phyloP scores from a whole-genome alignment of 1,284 basidiomycete genomes.

The Microbotryomycetes sp. region DNA sequence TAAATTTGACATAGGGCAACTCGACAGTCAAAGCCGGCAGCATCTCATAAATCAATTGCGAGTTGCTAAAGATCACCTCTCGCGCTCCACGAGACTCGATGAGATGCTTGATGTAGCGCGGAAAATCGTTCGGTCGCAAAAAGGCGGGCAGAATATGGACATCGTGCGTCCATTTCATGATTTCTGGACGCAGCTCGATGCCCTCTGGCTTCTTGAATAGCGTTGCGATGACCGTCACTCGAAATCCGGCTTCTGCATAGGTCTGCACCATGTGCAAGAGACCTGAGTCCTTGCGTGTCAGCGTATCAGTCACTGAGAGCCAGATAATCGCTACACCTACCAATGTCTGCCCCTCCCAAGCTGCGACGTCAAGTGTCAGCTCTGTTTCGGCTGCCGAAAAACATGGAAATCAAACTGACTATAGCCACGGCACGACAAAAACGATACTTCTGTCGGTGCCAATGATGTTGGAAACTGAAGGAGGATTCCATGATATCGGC shows the following conservation, averaged over 20 bases:
- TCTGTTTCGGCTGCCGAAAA: too few species aligned
- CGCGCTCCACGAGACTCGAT: slow-evolving; percentile 15
- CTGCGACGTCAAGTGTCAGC: neutral
- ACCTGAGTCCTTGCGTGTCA: slow-evolving; percentile 3
- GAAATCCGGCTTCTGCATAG: slow-evolving; percentile 28
- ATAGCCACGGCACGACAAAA: slow-evolving; percentile 31
- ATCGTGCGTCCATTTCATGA: slow-evolving; percentile 34
- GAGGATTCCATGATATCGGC: slow-evolving; percentile 22
- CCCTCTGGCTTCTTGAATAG: slow-evolving; percentile 28
- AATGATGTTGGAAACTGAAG: slow-evolving; percentile 17
- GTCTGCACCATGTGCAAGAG: slow-evolving; percentile 30
- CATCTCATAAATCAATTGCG: slow-evolving; percentile 31
- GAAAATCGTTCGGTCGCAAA: slow-evolving; percentile 26
- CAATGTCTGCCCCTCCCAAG: slow-evolving; percentile 29
- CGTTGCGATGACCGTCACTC: slow-evolving; percentile 31
- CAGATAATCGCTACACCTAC: slow-evolving; percentile 1
- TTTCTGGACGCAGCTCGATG: slow-evolving; percentile 25
- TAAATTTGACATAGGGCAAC: slow-evolving; percentile 28
- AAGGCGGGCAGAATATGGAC: slow-evolving; percentile 28
- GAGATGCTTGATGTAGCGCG: slow-evolving; percentile 31
- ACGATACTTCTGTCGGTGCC: slow-evolving; percentile 25
- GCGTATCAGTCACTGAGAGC: neutral
- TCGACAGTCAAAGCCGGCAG: slow-evolving; percentile 30
- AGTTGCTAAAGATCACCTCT: slow-evolving; percentile 27
- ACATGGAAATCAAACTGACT: too few species aligned